Evolutionary conservation across 768 basidiomycete species (phyloP), one percentile per base, ranked within the genome.

Genomic region (Lanmaoa pseudosensibilis): DNA sequence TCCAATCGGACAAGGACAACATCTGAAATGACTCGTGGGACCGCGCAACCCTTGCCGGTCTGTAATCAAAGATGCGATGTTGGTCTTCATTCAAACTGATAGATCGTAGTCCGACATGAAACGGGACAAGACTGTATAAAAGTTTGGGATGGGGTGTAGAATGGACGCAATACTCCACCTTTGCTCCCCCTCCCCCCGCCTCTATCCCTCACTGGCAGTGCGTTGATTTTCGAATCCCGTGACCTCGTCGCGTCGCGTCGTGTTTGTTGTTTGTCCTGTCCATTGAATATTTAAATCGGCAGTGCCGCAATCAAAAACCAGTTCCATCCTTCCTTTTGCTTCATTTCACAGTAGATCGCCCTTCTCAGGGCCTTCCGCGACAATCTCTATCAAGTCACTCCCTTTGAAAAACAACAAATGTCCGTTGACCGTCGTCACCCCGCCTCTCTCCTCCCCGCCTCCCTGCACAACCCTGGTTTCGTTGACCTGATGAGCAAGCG

Each of bases 391-490:
- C 65, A 65, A 56, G 65, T 60, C 70, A 52, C 70, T 69, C 70
- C 65, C 70, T 71, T 68, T 11, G 45, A 60, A 12, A 33, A 18
- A 58, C 53, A 53, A 77, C 78, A 54, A 53, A 77, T 79, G 69
- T 69, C 72, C 68, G 46, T 53, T 51, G 71, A 75, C 62, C 74
- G 72, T 66, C 75, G 75, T 69, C 86, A 90, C 64, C 91, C 91
- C 40, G 87, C 88, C 49, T 97, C 94, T 27, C 90, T 97, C 65
- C 70, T 94, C 51, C 88, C 89, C 59, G 76, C 83, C 53, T 80
- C 80, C 57, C 72, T 79, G 63, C 96, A 98, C 78, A 85, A 92
- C 75, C 87, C 87, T 23, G 83, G 83, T 58, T 83, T 98, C 59
- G 78, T 95, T 58, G 80, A 83, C 62, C 87, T 98, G 62, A 80